Conservation (phyloP, 177 flowering plant species). For the Vitis hybrid region DNA sequence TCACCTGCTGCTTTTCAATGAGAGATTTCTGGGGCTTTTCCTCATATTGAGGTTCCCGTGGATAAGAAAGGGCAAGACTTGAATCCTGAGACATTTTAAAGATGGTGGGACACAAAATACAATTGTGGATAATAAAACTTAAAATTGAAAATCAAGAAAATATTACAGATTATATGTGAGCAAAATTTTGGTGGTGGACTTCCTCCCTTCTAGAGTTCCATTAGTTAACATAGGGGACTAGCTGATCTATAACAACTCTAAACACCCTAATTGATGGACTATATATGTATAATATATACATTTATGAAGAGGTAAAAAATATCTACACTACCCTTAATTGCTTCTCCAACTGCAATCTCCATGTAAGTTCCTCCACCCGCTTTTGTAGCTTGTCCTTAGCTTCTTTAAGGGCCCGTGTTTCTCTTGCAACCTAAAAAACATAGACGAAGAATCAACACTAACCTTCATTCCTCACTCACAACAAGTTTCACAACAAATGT, state of each 20-base stretch:
- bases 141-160: background rate
- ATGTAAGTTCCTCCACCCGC: conserved; percentile 76
- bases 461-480: background rate
- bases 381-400: conserved; percentile 73
- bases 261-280: too few relatives aligned
- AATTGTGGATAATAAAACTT: too few relatives aligned
- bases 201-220: too few relatives aligned
- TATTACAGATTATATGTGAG: too few relatives aligned
- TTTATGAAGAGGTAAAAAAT: background rate
- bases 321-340: conserved; percentile 48
- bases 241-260: too few relatives aligned
- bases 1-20: conserved; percentile 70
- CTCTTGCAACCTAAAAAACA: conserved; percentile 61
- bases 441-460: background rate
- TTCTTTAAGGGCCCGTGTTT: conserved; percentile 76
- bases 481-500: background rate
- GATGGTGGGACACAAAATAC: background rate
- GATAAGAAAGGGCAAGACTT: conserved; percentile 23
- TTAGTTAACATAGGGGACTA: too few relatives aligned
- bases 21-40: conserved; percentile 66
- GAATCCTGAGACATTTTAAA: conserved; percentile 34
- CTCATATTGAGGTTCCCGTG: conserved; percentile 57
- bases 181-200: background rate
- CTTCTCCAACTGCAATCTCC: conserved; percentile 69
- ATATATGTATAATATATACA: too few relatives aligned